These are phyloP conservation scores for Aspergillus carlsbadensis DNA, from an alignment of 495 filamentous ascomycete genomes.

Conservation along the genomic window DNA sequence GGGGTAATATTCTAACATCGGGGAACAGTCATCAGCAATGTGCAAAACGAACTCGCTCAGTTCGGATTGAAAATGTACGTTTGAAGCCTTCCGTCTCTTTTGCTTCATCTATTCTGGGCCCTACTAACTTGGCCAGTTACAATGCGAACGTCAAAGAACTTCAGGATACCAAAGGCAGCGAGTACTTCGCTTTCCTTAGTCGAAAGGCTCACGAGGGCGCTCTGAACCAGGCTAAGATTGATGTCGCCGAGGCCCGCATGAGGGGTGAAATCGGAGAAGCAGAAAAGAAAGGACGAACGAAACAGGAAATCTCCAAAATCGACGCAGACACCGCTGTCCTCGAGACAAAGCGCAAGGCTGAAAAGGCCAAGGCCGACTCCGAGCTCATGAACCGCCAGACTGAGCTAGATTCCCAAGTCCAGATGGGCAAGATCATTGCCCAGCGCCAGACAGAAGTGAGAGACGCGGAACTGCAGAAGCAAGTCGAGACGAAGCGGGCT, in stretches of 20 bases:
- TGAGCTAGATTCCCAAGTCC: slow-evolving; percentile 65
- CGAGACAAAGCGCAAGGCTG: slow-evolving; percentile 77
- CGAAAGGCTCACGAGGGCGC: slow-evolving; percentile 83
- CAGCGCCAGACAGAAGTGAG: slow-evolving; percentile 65
- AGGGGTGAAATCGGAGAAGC: slow-evolving; percentile 77
- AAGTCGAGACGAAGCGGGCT: slow-evolving; percentile 71
- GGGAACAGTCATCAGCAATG: slow-evolving; percentile 63
- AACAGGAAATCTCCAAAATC: slow-evolving; percentile 80
- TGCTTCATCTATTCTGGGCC: background rate
- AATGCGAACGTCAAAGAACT: slow-evolving; percentile 83
- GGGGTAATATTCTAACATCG: background rate
- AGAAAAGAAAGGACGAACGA: slow-evolving; percentile 71
- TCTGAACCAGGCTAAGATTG: slow-evolving; percentile 73
- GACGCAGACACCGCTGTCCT: slow-evolving; percentile 77
- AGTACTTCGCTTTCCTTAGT: slow-evolving; percentile 75
- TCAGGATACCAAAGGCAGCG: slow-evolving; percentile 70
- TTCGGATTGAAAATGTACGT: slow-evolving; percentile 65
- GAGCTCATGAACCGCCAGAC: slow-evolving; percentile 68
- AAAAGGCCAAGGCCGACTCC: slow-evolving; percentile 75
- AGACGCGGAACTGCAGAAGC: slow-evolving; percentile 74
- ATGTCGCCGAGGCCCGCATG: slow-evolving; percentile 78
- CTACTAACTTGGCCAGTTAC: slow-evolving; percentile 48
- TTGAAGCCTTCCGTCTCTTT: background rate
- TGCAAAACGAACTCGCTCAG: slow-evolving; percentile 70
- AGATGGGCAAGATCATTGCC: slow-evolving; percentile 69